phyloP scores from a whole-genome alignment of 2,329 filamentous ascomycete species.

The Microthyrium microscopicum region DNA sequence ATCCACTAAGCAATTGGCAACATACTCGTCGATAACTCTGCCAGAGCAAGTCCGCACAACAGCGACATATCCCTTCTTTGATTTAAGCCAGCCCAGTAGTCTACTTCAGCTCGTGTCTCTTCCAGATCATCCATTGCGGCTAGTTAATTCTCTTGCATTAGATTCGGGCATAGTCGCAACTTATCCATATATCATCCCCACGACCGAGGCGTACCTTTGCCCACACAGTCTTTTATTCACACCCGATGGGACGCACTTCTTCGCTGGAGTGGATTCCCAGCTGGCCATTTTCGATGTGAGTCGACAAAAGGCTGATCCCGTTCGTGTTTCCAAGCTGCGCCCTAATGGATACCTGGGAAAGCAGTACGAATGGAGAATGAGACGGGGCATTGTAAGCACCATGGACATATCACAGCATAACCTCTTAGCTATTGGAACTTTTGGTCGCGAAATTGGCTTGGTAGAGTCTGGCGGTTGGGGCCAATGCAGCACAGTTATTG shows the following conservation, averaged over 20 bases:
- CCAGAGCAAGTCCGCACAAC: conserved; percentile 36
- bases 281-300: conserved; percentile 25
- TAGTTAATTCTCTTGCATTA: conserved; percentile 37
- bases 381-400: conserved; percentile 29
- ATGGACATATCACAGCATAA: conserved; percentile 32
- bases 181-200: conserved; percentile 37
- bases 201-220: conserved; percentile 39
- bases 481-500: conserved; percentile 34
- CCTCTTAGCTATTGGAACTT: conserved; percentile 39
- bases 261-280: conserved; percentile 37
- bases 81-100: conserved; percentile 31
- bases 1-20: conserved; percentile 31
- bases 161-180: conserved; percentile 23
- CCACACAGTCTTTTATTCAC: conserved; percentile 39
- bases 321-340: background rate
- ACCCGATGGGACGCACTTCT: conserved; percentile 31
- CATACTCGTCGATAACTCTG: conserved; percentile 30
- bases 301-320: background rate
- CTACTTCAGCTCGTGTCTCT: conserved; percentile 35
- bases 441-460: conserved; percentile 37
- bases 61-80: conserved; percentile 37
- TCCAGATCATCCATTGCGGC: conserved; percentile 37
- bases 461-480: conserved; percentile 35
- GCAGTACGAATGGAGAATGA: conserved; percentile 23
- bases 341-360: background rate